Evolutionary conservation across 2,329 filamentous ascomycete genomes (phyloP), one percentile per base, ranked within the genome.

Genomic region (Colletotrichum sp.): DNA sequence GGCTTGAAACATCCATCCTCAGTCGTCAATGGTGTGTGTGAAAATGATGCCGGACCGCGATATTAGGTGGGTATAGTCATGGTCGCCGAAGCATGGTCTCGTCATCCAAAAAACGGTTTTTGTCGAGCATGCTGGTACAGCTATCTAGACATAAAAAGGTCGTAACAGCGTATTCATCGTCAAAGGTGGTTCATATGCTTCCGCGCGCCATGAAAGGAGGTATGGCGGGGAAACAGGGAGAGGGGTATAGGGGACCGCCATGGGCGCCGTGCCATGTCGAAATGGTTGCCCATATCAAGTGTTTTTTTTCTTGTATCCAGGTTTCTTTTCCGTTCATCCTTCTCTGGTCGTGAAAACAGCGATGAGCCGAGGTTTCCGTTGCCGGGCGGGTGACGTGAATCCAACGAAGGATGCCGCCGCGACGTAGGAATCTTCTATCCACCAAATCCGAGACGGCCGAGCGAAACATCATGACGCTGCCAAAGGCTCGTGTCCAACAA

Each of bases 141-240:
- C 84, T 86, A 85, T 87, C 85, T 87, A 86, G 85, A 87, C 85
- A 83, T 87, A 83, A 76, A 76, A 57, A 85, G 82, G 83, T 87
- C 85, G 83, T 87, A 83, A 87, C 85, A 85, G 83, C 84, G 84
- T 85, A 77, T 77, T 86, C 83, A 85, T 87, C 85, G 84, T 87
- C 85, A 87, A 84, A 83, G 75, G 75, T 75, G 75, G 75, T 76
- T 76, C 75, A 75, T 76, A 71, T 76, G 75, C 67, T 76, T 66
- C 75, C 71, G 60, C 71, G 75, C 75, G 75, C 75, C 75, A 76
- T 76, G 59, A 67, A 73, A 67, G 44, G 66, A 76, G 57, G 30
- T 69, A 73, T 76, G 72, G 74, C 73, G 70, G 77, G 78, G 77
- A 81, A 71, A 74, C 75, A 62, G 66, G 18, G 44, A 49, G 64